phyloP scores from a whole-genome alignment of 495 filamentous ascomycete species.

The Penicillium pancosmium region DNA sequence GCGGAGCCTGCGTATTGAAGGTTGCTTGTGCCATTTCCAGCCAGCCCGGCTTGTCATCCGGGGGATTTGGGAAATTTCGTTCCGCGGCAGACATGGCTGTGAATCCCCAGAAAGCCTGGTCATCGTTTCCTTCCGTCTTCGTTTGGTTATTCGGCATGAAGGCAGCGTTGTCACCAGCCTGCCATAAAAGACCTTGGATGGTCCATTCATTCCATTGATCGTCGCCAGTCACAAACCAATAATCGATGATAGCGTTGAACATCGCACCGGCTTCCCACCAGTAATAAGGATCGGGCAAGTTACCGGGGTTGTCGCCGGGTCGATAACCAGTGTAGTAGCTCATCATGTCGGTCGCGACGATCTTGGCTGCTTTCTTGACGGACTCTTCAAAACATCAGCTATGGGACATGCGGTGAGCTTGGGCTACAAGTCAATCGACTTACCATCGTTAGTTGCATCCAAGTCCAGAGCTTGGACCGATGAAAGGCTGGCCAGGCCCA shows the following conservation, averaged over 20 bases:
- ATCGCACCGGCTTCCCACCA: constrained; percentile 84
- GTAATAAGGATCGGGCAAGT: constrained; percentile 75
- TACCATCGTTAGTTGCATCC: constrained; percentile 25
- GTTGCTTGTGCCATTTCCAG: constrained; percentile 79
- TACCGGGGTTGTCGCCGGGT: constrained; percentile 71
- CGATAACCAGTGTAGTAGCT: constrained; percentile 70
- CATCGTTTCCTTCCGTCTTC: constrained; percentile 76
- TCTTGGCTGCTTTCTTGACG: constrained; percentile 47
- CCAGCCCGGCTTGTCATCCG: constrained; percentile 65
- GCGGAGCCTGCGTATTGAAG: constrained; percentile 70
- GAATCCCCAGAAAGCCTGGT: constrained; percentile 87
- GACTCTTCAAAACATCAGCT: constrained; percentile 35
- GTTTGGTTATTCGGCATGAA: constrained; percentile 86
- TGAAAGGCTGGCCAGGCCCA: constrained; percentile 18
- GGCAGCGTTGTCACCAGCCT: constrained; percentile 65
- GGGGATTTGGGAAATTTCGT: constrained; percentile 65
- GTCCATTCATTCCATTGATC: constrained; percentile 70
- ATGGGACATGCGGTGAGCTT: too few relatives aligned
- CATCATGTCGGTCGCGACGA: constrained; percentile 51
- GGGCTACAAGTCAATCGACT: neutral
- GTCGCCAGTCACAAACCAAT: constrained; percentile 83
- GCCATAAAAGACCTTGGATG: constrained; percentile 67
- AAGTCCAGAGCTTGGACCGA: constrained; percentile 26
- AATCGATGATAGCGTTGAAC: constrained; percentile 78
- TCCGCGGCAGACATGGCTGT: constrained; percentile 82